Base-by-base conservation (phyloP, 768 basidiomycete genomes). In the Filobasidium floriforme region DNA sequence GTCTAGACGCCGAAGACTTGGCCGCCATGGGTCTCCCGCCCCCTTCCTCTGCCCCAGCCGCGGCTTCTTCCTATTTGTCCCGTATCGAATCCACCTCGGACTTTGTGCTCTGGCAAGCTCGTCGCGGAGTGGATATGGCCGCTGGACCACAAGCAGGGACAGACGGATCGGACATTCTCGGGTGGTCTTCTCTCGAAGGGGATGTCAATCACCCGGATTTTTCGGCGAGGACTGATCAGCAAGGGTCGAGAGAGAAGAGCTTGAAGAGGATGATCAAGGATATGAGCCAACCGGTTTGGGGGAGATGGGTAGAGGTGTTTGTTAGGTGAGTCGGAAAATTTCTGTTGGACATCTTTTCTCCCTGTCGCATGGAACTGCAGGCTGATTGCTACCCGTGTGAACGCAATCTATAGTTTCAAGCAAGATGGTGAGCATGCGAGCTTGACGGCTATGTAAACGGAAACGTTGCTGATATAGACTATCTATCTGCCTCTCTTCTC, bases 251-350 rank as follows among this genome's bases (percentile, higher is more conserved):
- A 57, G 44, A 41, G 26, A 49, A 41, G 41, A n/a, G 28, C 41
- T 60, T 65, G 64, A 57, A 49, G 26, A 44, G 59, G 46, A 41
- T 46, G 57, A 51, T 65, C 40, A 60, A 51, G 64, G 64, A 65
- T 59, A 60, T 65, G 57, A 65, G 37, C 57, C 22, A 37, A 43
- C 57, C 64, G 12, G 64, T 65, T 7, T 65, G 64, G 64, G 64
- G 54, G 14, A 24, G 64, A 6, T 65, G 64, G 64, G 64, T 65
- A 19, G 64, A 65, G 44, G 55, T 65, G 44, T 65, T 59, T 59
- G 64, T 65, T 1, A 65, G 64, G 64, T 65, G 44, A 59, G 64
- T 57, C 41, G 41, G n/a, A n/a, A n/a, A n/a, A 24, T 51, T 51
- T 18, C 6, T 12, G 18, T 5, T 51, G 12, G 12, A 18, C 46